Percentiles rank a stretch among this genome's conserved stretches.
Evolutionary conservation across 805 yeast genomes (phyloP).

Genomic region (Yarrowia divulgata): DNA sequence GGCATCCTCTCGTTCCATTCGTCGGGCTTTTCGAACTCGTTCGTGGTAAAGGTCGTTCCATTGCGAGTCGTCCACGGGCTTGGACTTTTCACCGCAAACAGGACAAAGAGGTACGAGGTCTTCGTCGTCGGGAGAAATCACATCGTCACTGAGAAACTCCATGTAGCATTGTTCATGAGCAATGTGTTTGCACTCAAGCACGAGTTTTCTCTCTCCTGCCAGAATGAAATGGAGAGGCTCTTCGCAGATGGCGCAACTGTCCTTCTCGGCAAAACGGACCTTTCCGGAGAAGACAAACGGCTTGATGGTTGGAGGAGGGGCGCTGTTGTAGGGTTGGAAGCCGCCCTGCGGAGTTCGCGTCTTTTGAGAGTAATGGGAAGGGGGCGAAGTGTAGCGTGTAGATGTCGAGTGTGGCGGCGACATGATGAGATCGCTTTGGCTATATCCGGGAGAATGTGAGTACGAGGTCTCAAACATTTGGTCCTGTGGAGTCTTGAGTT

Average conservation of each 20-base stretch:
- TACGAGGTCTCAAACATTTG: constrained; percentile 14
- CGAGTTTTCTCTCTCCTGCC: constrained; percentile 16
- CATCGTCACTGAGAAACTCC: constrained; percentile 19
- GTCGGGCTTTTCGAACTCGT: constrained; percentile 5
- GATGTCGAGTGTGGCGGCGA: not conserved
- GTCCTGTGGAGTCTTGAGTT: constrained; percentile 11
- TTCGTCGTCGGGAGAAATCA: constrained; percentile 16
- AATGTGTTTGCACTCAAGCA: constrained; percentile 14
- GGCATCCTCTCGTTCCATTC: constrained; percentile 19
- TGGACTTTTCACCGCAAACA: constrained; percentile 13
- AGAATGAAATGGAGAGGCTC: constrained; percentile 28
- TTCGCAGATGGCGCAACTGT: constrained; percentile 26
- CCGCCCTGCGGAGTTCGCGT: not conserved
- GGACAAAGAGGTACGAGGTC: constrained; percentile 14
- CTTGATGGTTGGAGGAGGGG: constrained; percentile 7
- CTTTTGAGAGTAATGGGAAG: not conserved
- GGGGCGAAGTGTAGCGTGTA: constrained; percentile 18
- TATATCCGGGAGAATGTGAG: not conserved
- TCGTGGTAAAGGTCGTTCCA: constrained; percentile 28
- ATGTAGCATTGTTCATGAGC: constrained; percentile 31
- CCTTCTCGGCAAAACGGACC: constrained; percentile 5
- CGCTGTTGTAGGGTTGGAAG: constrained; percentile 13
- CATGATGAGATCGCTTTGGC: not conserved
- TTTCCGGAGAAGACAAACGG: constrained; percentile 25
- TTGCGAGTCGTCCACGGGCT: constrained; percentile 11